These are phyloP conservation scores for Kitagawia praeruptora DNA, from an alignment of 129 eudicot genomes.

Conservation along the genomic window DNA sequence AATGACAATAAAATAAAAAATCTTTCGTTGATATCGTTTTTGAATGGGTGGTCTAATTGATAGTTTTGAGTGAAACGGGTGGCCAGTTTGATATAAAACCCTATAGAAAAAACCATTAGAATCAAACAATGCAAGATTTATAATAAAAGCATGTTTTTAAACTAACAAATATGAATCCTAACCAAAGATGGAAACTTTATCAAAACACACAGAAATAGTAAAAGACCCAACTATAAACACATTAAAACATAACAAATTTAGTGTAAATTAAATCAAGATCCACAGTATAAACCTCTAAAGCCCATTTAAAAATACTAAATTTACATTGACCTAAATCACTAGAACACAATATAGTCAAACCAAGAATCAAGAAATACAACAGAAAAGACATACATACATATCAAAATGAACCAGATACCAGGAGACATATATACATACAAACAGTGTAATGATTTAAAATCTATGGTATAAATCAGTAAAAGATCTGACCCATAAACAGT, in stretches of 20 bases:
- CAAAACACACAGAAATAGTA: background rate
- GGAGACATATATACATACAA: background rate
- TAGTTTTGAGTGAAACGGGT: too few species aligned
- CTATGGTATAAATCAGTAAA: background rate
- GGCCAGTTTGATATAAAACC: too few species aligned
- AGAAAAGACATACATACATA: background rate
- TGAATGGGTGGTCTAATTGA: too few species aligned
- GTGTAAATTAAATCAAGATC: constrained; percentile 6
- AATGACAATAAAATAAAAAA: too few species aligned
- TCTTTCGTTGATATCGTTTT: too few species aligned
- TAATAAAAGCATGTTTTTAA: background rate
- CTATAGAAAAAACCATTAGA: constrained; percentile 5
- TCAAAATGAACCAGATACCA: background rate
- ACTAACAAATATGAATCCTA: background rate
- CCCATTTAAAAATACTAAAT: background rate
- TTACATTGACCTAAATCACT: background rate
- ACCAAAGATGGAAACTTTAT: constrained; percentile 3
- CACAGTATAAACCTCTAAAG: background rate
- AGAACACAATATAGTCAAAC: background rate
- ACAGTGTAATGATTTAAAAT: background rate
- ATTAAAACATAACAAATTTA: background rate
- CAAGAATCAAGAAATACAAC: background rate
- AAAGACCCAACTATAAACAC: background rate
- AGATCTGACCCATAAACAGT: constrained; percentile 11
- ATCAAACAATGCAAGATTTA: constrained; percentile 10